Conservation (phyloP, 139 green algal species). For the Chlorella vulgaris region DNA sequence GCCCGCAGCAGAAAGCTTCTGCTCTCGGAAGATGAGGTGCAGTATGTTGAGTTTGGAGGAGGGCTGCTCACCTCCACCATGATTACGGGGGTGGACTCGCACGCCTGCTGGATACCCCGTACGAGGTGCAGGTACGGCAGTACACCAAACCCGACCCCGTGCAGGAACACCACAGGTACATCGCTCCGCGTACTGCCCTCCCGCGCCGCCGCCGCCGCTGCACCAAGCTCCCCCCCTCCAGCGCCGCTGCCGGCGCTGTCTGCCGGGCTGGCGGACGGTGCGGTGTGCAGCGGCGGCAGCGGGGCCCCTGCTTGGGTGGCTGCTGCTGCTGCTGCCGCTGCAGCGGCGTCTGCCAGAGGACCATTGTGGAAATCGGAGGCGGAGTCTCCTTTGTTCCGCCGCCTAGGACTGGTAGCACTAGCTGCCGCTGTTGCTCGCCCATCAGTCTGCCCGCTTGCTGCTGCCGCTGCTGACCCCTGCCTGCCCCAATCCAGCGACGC, state of each 20-base stretch:
- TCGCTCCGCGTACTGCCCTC: neutral
- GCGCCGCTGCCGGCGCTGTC: neutral
- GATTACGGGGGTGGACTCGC: constrained; percentile 7
- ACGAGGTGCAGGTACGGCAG: constrained; percentile 56
- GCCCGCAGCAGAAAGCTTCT: no score
- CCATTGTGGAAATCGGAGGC: neutral
- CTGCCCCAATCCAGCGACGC: neutral
- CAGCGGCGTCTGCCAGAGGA: neutral
- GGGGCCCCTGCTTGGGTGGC: neutral
- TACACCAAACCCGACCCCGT: constrained; percentile 59
- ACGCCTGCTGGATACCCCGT: constrained; percentile 34
- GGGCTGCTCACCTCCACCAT: constrained; percentile 20
- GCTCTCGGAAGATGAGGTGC: no score
- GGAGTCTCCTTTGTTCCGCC: constrained; percentile 14
- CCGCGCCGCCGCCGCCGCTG: neutral
- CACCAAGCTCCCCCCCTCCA: neutral
- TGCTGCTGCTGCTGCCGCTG: neutral
- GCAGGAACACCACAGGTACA: constrained; percentile 60
- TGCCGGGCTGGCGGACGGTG: neutral
- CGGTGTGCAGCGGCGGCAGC: neutral
- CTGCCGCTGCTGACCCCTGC: neutral
- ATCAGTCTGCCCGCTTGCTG: neutral
- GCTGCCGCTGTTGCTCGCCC: no score
- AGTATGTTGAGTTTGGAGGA: no score
- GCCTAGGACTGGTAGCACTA: neutral